A percentile compares a stretch with the other conserved stretches of the same genome.
These are phyloP conservation scores for Penicillium psychrofluorescens DNA, from an alignment of 495 filamentous ascomycete genomes.

Conservation along the genomic window DNA sequence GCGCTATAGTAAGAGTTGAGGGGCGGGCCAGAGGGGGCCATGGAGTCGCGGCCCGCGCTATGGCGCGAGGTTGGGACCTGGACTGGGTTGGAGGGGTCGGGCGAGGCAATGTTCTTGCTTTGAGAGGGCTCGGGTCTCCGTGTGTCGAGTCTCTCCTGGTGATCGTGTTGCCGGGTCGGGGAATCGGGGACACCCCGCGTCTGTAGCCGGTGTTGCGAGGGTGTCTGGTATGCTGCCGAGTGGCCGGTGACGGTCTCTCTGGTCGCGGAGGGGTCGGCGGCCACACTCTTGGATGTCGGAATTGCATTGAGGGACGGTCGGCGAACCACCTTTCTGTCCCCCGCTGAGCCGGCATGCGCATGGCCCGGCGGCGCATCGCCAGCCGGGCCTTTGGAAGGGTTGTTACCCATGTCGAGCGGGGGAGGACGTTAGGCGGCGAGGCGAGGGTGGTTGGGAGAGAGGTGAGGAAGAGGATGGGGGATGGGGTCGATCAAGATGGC, in stretches of 20 bases:
- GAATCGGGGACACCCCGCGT: slow-evolving; percentile 27
- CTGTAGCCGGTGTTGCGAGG: slow-evolving; percentile 33
- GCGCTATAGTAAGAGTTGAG: slow-evolving; percentile 44
- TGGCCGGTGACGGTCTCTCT: slow-evolving; percentile 35
- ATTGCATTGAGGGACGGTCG: slow-evolving; percentile 34
- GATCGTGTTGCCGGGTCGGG: slow-evolving; percentile 13
- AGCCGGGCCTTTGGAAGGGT: slow-evolving; percentile 39
- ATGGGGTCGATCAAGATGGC: slow-evolving; percentile 12
- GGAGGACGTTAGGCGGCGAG: slow-evolving; percentile 4
- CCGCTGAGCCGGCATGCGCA: slow-evolving; percentile 13
- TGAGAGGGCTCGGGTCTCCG: slow-evolving; percentile 17
- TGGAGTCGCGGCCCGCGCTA: slow-evolving; percentile 24
- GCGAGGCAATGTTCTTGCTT: slow-evolving; percentile 14
- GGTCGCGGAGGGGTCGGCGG: slow-evolving; percentile 35
- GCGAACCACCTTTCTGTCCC: slow-evolving; percentile 32
- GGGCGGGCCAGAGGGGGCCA: slow-evolving; percentile 39
- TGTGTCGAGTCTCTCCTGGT: slow-evolving; percentile 13
- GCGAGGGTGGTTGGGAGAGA: neutral
- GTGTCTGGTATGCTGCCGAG: slow-evolving; percentile 26
- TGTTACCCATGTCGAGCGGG: slow-evolving; percentile 40
- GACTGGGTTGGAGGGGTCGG: slow-evolving; percentile 39
- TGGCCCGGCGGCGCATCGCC: slow-evolving; percentile 27
- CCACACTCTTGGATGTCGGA: slow-evolving; percentile 30
- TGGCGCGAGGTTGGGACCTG: slow-evolving; percentile 40
- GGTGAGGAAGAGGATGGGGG: neutral